Evolutionary conservation across 1,284 basidiomycete genomes (phyloP).

Genomic region (Ceratobasidium sp.): DNA sequence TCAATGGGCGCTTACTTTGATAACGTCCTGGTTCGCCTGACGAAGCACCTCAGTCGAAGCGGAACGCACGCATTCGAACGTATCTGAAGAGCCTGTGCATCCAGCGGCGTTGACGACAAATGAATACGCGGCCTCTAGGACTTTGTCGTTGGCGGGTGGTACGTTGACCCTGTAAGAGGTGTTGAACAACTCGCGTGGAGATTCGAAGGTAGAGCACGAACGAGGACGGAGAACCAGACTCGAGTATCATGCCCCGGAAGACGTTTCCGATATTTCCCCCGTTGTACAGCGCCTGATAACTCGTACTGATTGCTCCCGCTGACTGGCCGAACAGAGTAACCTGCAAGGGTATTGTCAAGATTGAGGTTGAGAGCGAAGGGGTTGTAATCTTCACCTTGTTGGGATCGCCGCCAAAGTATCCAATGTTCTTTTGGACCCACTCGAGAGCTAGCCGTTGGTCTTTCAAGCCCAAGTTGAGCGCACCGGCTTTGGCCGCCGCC

Average conservation of each 20-base stretch:
- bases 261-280: constrained; percentile 33
- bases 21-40: constrained; percentile 27
- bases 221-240: constrained; percentile 46
- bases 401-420: constrained; percentile 62
- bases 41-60: constrained; percentile 24
- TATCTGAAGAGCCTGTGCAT: constrained; percentile 12
- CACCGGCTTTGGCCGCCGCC: constrained; percentile 50
- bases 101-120: constrained; percentile 34
- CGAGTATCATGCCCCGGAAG: constrained; percentile 48
- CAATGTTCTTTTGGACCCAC: constrained; percentile 64
- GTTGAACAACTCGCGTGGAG: neutral
- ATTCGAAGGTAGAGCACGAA: neutral
- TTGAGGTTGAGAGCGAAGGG: neutral
- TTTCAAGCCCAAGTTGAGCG: constrained; percentile 55
- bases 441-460: constrained; percentile 62
- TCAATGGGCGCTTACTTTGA: neutral
- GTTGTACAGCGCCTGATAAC: constrained; percentile 50
- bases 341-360: neutral
- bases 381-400: constrained; percentile 51
- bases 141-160: constrained; percentile 9
- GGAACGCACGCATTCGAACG: constrained; percentile 38
- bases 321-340: constrained; percentile 52
- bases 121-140: constrained; percentile 20
- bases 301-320: constrained; percentile 53
- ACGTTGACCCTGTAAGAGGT: neutral